A percentile compares a stretch with the other conserved stretches of the same genome.
Evolutionary conservation across 306 rosid genomes (phyloP).

Genomic region (Heteromeles arbutifolia): DNA sequence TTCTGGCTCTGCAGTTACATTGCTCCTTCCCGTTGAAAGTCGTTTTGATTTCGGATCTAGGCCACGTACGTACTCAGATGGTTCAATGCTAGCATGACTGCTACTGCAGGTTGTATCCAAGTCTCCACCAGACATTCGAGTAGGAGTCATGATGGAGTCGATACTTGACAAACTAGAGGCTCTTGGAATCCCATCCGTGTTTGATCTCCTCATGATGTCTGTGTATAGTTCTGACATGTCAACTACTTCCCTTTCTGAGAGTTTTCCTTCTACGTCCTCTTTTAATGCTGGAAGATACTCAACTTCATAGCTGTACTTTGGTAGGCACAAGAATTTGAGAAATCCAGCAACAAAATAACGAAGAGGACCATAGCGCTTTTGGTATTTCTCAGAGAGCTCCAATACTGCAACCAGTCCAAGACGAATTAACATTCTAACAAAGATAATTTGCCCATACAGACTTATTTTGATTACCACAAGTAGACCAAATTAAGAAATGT

Average conservation of each 20-base stretch:
- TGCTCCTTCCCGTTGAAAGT: slow-evolving; percentile 71
- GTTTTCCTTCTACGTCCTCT: slow-evolving; percentile 66
- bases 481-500: background rate
- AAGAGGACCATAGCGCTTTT: slow-evolving; percentile 92
- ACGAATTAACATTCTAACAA: background rate
- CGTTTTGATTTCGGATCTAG: slow-evolving; percentile 92
- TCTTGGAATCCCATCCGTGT: slow-evolving; percentile 82
- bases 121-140: slow-evolving; percentile 87
- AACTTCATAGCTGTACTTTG: slow-evolving; percentile 85
- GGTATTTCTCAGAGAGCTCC: slow-evolving; percentile 95
- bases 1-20: slow-evolving; percentile 82
- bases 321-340: slow-evolving; percentile 88
- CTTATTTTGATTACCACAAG: background rate
- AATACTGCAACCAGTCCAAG: slow-evolving; percentile 50
- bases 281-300: slow-evolving; percentile 86
- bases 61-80: slow-evolving; percentile 95
- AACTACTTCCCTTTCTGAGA: slow-evolving; percentile 53
- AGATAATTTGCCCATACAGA: background rate
- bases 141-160: slow-evolving; percentile 95
- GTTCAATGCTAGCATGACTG: slow-evolving; percentile 84
- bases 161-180: slow-evolving; percentile 99
- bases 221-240: slow-evolving; percentile 83
- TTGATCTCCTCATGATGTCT: slow-evolving; percentile 82
- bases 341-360: slow-evolving; percentile 97
- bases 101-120: slow-evolving; percentile 61